A percentile compares a stretch with the other conserved stretches of the same genome.
Conservation (phyloP, 805 yeast species). For the Ogataea glucozyma region DNA sequence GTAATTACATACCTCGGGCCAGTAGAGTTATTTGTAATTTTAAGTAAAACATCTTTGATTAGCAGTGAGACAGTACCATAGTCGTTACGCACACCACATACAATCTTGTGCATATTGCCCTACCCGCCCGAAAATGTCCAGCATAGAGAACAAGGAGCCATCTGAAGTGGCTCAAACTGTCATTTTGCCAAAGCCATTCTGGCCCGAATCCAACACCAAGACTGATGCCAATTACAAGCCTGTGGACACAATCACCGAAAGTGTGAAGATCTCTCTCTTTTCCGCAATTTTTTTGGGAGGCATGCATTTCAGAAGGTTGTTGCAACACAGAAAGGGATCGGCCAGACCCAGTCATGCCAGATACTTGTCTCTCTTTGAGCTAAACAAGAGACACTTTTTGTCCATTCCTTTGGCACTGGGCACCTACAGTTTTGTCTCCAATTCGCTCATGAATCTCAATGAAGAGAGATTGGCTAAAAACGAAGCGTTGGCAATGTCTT, state of each 20-base stretch:
- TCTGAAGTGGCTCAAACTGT: neutral
- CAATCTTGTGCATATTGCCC: neutral
- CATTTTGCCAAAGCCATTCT: constrained; percentile 33
- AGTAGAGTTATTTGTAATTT: constrained; percentile 8
- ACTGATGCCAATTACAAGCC: constrained; percentile 26
- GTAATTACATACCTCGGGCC: constrained; percentile 1
- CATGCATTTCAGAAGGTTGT: constrained; percentile 38
- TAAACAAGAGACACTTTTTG: constrained; percentile 32
- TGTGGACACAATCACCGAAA: constrained; percentile 33
- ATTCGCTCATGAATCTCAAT: constrained; percentile 32
- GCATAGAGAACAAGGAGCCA: neutral
- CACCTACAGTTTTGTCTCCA: constrained; percentile 35
- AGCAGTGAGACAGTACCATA: no score
- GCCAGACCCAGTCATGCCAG: constrained; percentile 41
- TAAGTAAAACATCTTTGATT: neutral
- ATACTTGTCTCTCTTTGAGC: constrained; percentile 34
- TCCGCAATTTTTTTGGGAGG: constrained; percentile 38
- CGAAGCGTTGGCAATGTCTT: constrained; percentile 32
- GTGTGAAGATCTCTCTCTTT: constrained; percentile 30
- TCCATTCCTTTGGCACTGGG: constrained; percentile 37
- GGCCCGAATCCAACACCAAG: constrained; percentile 22
- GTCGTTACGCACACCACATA: neutral
- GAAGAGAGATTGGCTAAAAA: constrained; percentile 32
- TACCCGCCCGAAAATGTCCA: constrained; percentile 1
- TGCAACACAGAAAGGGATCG: constrained; percentile 39